Conservation (phyloP, 495 filamentous ascomycete species). For the Aspergillus homomorphus region DNA sequence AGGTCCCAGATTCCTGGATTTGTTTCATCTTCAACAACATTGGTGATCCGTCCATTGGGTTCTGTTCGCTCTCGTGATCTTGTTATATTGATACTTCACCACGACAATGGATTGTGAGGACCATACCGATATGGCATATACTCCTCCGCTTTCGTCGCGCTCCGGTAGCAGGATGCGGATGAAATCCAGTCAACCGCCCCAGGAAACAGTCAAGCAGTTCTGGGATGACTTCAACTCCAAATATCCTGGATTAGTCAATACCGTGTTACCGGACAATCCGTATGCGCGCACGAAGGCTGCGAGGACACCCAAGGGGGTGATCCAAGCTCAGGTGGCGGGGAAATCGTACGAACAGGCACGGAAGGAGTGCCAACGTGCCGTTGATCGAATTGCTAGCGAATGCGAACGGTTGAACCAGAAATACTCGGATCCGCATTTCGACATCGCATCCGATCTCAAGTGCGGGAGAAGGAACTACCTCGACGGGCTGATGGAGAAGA, state of each 20-base stretch:
- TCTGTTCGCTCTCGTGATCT: background rate
- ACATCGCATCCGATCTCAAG: conserved; percentile 80
- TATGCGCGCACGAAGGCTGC: conserved; percentile 62
- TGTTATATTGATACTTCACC: background rate
- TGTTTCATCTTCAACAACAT: background rate
- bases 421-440: conserved; percentile 85
- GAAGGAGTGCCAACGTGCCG: conserved; percentile 65
- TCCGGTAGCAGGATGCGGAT: conserved; percentile 36
- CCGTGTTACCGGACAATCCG: conserved; percentile 69
- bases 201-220: conserved; percentile 70
- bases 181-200: conserved; percentile 60
- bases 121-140: conserved; percentile 26
- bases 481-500: conserved; percentile 52
- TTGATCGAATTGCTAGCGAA: conserved; percentile 77
- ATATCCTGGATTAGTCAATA: conserved; percentile 58
- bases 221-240: conserved; percentile 75
- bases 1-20: too few species aligned
- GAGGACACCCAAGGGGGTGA: conserved; percentile 47
- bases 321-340: conserved; percentile 54
- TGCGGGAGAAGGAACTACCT: conserved; percentile 56
- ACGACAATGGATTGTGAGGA: conserved; percentile 36
- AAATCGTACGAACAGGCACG: conserved; percentile 72
- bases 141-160: conserved; percentile 35
- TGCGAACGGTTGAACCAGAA: conserved; percentile 84
- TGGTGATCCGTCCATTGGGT: background rate